Conservation (phyloP, 805 yeast genomes). For the Helenozyma rhizophorensis region DNA sequence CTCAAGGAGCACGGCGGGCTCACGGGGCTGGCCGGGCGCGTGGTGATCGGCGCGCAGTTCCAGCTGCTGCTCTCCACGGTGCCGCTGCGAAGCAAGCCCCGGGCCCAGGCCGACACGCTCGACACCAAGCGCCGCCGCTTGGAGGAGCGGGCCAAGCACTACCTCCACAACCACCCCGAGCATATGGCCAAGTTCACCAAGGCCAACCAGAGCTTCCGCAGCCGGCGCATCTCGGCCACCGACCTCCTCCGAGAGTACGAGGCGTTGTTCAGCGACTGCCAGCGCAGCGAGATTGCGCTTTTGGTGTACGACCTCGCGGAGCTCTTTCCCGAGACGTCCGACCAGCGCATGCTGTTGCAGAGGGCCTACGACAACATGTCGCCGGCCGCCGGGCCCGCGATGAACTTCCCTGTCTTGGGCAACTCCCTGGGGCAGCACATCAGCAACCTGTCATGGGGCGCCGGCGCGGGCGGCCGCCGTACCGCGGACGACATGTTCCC, state of each 20-base stretch:
- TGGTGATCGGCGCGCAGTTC: conserved; percentile 41
- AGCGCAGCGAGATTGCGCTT: conserved; percentile 48
- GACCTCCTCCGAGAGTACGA: conserved; percentile 45
- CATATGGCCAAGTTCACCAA: conserved; percentile 46
- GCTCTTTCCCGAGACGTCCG: conserved; percentile 45
- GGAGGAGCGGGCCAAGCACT: conserved; percentile 83
- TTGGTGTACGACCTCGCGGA: conserved; percentile 60
- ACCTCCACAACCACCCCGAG: conserved; percentile 50
- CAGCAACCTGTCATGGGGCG: conserved; percentile 24
- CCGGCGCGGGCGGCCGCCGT: conserved; percentile 5
- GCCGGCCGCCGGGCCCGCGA: conserved; percentile 16
- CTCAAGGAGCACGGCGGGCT: conserved; percentile 71
- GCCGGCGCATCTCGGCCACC: conserved; percentile 42
- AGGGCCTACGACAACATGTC: conserved; percentile 18
- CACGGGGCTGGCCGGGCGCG: conserved; percentile 40
- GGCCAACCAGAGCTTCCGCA: conserved; percentile 45
- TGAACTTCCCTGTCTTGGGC: conserved; percentile 48
- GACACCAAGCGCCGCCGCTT: conserved; percentile 57
- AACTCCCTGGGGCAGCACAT: conserved; percentile 8
- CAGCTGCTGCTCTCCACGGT: conserved; percentile 66
- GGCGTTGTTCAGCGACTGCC: conserved; percentile 40
- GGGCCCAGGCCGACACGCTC: conserved; percentile 34
- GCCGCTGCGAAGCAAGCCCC: conserved; percentile 12
- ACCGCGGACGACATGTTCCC: conserved; percentile 29
- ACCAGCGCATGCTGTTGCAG: conserved; percentile 38